Conservation (phyloP, 305 asterid genomes). For the Fraxinus dipetala region DNA sequence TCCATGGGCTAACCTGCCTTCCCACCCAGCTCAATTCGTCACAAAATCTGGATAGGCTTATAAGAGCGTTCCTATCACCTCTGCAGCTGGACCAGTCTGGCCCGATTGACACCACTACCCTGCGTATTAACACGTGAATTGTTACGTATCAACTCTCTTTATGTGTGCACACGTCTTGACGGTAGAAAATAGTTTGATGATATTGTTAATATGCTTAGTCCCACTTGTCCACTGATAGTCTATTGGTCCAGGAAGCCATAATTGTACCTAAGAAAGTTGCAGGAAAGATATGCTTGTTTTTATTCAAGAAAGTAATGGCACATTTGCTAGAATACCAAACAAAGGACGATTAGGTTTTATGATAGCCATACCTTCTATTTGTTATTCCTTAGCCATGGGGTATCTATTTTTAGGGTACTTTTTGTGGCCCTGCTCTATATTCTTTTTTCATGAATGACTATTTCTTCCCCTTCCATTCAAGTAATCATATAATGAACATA, state of each 20-base stretch:
- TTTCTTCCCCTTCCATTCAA: background rate
- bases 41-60: background rate
- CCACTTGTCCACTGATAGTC: background rate
- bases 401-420: background rate
- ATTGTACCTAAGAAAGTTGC: background rate
- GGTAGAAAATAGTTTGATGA: background rate
- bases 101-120: background rate
- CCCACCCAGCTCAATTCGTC: background rate
- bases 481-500: background rate
- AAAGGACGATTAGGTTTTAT: background rate
- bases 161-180: background rate
- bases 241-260: background rate
- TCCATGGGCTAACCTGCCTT: background rate
- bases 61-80: background rate
- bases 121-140: background rate
- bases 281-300: background rate
- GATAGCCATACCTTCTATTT: background rate
- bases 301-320: background rate
- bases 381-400: background rate
- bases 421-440: background rate
- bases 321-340: background rate
- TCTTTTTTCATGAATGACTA: background rate
- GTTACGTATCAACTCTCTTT: background rate
- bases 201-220: background rate
- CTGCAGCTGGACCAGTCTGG: background rate